Conservation (phyloP, 2,329 filamentous ascomycete genomes). For the Plectosphaerella plurivora region DNA sequence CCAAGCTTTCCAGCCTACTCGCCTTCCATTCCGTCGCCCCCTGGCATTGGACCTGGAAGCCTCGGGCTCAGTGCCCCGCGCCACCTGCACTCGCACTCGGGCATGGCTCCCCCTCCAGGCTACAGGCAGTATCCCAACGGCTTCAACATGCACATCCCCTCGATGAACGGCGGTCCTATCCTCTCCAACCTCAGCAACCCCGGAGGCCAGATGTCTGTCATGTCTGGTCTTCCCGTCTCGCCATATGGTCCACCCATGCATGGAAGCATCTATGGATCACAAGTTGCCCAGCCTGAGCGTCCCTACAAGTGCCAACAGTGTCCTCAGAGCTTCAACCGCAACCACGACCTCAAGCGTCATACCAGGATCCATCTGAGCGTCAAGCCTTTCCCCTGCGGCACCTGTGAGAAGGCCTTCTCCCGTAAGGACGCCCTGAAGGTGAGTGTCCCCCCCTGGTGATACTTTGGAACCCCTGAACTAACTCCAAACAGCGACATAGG, state of each 20-base stretch:
- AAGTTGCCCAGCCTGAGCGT: conserved; percentile 61
- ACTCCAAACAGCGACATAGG: conserved; percentile 28
- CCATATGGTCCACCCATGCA: conserved; percentile 48
- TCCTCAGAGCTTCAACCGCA: conserved; percentile 89
- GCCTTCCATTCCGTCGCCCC: conserved; percentile 38
- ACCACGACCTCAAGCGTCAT: conserved; percentile 93
- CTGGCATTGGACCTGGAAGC: too few species aligned
- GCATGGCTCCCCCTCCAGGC: conserved; percentile 44
- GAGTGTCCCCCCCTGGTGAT: not conserved
- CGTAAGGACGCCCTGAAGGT: conserved; percentile 97
- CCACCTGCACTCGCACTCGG: conserved; percentile 29
- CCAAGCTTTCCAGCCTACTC: conserved; percentile 34
- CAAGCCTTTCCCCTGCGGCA: conserved; percentile 88
- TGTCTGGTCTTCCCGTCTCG: conserved; percentile 52
- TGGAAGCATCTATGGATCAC: conserved; percentile 57
- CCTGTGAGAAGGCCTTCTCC: conserved; percentile 95
- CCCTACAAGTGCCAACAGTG: conserved; percentile 95
- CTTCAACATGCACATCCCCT: conserved; percentile 12
- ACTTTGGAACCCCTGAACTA: not conserved
- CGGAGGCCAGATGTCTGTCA: conserved; percentile 65
- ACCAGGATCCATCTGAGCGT: conserved; percentile 92
- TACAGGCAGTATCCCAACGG: conserved; percentile 29
- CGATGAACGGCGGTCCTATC: conserved; percentile 55
- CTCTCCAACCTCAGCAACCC: conserved; percentile 78
- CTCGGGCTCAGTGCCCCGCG: conserved; percentile 27